Percentiles rank a stretch among this genome's conserved stretches.
Evolutionary conservation across 352 stramenopile genomes (phyloP).

Genomic region (Globisporangium okanoganense): DNA sequence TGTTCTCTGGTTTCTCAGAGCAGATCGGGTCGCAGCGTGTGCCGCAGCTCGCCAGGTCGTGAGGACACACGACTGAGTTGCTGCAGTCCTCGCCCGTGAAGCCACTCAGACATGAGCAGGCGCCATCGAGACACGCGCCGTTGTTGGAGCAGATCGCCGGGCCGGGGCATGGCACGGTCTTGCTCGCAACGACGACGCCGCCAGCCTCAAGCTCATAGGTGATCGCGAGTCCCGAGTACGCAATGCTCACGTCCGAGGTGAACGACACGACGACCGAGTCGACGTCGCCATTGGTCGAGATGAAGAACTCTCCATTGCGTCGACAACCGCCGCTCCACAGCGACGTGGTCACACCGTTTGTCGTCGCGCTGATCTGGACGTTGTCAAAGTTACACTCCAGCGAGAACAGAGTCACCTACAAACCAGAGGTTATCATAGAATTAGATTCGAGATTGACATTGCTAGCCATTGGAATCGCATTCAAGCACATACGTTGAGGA

Average conservation of each 20-base stretch:
- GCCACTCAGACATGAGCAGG: conserved; percentile 48
- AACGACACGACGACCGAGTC: conserved; percentile 37
- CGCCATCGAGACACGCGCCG: conserved; percentile 38
- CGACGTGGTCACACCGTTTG: conserved; percentile 6
- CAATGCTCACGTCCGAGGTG: conserved; percentile 35
- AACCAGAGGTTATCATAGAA: neutral
- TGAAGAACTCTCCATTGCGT: conserved; percentile 33
- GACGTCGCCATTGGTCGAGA: conserved; percentile 26
- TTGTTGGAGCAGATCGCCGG: conserved; percentile 38
- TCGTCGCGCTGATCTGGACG: conserved; percentile 24
- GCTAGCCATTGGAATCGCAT: neutral
- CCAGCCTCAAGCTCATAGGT: conserved; percentile 30
- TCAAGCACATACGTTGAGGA: conserved; percentile 32
- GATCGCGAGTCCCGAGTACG: conserved; percentile 39
- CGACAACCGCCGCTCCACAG: conserved; percentile 54
- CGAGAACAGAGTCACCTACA: conserved; percentile 39
- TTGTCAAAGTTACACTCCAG: conserved; percentile 60
- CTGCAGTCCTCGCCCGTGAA: conserved; percentile 63
- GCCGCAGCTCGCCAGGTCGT: conserved; percentile 27
- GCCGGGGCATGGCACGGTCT: conserved; percentile 34
- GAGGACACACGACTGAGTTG: conserved; percentile 47
- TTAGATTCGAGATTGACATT: neutral
- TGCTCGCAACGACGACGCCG: neutral
- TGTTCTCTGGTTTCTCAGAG: conserved; percentile 17
- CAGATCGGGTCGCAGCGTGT: conserved; percentile 41